A percentile compares a stretch with the other conserved stretches of the same genome.
phyloP scores from a whole-genome alignment of 2,329 filamentous ascomycete species.

The Elsinoe fawcettii region DNA sequence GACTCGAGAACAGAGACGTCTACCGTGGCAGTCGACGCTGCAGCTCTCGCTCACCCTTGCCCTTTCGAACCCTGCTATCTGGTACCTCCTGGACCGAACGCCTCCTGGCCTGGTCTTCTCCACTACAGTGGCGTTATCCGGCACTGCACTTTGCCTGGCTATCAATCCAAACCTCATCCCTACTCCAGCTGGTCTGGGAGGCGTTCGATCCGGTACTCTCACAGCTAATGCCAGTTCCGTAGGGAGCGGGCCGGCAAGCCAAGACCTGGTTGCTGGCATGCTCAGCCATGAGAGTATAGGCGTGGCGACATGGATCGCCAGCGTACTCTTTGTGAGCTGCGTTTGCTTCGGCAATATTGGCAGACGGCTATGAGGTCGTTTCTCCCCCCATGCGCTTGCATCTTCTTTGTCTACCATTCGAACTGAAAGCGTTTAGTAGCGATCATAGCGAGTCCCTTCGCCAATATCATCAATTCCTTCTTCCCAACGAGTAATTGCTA shows the following conservation, averaged over 20 bases:
- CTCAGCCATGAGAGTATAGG: constrained; percentile 59
- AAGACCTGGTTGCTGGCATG: constrained; percentile 35
- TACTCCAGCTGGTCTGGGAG: constrained; percentile 42
- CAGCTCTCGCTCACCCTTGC: constrained; percentile 85
- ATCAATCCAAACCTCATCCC: constrained; percentile 74
- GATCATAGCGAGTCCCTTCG: not conserved
- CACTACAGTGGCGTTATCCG: constrained; percentile 61
- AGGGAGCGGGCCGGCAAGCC: not conserved
- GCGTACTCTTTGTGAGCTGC: constrained; percentile 88
- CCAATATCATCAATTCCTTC: not conserved
- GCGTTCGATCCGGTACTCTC: constrained; percentile 24
- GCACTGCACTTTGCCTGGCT: constrained; percentile 65
- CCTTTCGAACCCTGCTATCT: constrained; percentile 84
- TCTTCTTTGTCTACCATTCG: not conserved
- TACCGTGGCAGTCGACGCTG: constrained; percentile 91
- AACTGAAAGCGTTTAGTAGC: not conserved
- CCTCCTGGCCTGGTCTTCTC: constrained; percentile 76
- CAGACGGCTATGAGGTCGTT: constrained; percentile 48
- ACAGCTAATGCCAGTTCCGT: constrained; percentile 17
- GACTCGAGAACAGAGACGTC: constrained; percentile 55
- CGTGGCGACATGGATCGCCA: constrained; percentile 79
- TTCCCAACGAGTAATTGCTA: too few relatives aligned
- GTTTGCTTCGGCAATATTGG: constrained; percentile 97
- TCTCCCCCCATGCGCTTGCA: not conserved
- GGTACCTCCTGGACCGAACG: constrained; percentile 93